Evolutionary conservation across 2,329 filamentous ascomycete genomes (phyloP).

Genomic region (Thielaviopsis cerberus): DNA sequence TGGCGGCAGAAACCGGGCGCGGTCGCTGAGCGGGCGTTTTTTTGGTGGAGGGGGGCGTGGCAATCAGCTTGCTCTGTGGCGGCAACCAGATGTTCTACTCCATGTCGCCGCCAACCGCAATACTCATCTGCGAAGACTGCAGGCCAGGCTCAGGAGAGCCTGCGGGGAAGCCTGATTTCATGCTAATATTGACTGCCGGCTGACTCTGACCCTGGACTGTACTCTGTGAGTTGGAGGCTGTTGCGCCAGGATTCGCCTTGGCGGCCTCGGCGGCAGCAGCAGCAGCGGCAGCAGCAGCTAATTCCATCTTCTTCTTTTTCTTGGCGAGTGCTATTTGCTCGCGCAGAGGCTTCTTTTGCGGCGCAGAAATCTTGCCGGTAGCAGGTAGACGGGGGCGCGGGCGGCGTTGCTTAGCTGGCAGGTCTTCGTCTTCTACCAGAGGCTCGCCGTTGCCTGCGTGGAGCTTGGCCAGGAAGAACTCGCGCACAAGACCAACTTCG

Average conservation of each 20-base stretch:
- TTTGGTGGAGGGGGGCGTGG: not conserved
- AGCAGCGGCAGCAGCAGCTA: slow-evolving; percentile 15
- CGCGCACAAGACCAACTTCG: slow-evolving; percentile 73
- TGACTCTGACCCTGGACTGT: slow-evolving; percentile 15
- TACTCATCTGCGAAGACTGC: slow-evolving; percentile 10
- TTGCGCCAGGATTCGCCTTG: not conserved
- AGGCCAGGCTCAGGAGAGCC: slow-evolving; percentile 6
- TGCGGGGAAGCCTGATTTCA: slow-evolving; percentile 4
- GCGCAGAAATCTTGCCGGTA: slow-evolving; percentile 71
- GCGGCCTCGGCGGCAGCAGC: not conserved
- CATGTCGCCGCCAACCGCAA: slow-evolving; percentile 11
- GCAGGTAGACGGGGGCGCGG: slow-evolving; percentile 45
- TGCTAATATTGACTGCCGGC: slow-evolving; percentile 6
- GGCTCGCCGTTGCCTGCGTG: slow-evolving; percentile 48
- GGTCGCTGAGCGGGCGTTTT: not conserved
- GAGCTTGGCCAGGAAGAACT: slow-evolving; percentile 80
- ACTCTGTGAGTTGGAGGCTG: not conserved
- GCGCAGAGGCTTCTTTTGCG: slow-evolving; percentile 63
- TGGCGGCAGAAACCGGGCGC: not conserved
- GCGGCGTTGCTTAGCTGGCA: slow-evolving; percentile 78
- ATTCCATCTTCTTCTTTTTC: slow-evolving; percentile 69
- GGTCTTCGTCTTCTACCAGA: slow-evolving; percentile 81
- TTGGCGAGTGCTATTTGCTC: slow-evolving; percentile 71
- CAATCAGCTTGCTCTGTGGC: not conserved
- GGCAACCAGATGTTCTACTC: slow-evolving; percentile 8